Evolutionary conservation across 768 basidiomycete species (phyloP), one percentile per base, ranked within the genome.

Genomic region (Termitomyces sp.): DNA sequence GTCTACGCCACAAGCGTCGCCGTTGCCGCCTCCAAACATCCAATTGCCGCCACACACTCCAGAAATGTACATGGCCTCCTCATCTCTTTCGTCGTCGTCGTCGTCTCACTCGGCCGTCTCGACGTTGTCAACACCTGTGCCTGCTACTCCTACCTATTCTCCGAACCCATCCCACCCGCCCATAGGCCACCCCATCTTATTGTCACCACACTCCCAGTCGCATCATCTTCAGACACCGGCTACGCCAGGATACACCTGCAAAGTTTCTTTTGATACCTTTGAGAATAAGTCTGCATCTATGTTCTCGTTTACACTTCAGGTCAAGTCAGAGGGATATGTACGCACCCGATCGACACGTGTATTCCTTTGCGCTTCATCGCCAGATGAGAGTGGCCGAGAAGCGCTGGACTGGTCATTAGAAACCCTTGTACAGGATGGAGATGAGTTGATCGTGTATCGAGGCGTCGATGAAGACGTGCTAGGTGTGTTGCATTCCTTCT

Each of bases 401-500:
- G 95, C 96, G 0, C 75, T 98, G 8, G 92, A 97, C 56, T 99
- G 96, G 96, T 78, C 84, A n/a, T 78, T 98, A 29, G 90, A 92
- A 63, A 80, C 82, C 34, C 78, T 99, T 11, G 84, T 88, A 8
- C 88, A 91, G 69, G 89, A 92, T 55, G 91, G 92, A 1, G 96
- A 98, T 68, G 96, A 98, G 72, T 74, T 98, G 21, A 86, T 99
- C 56, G 89, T 98, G 9, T 90, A 92, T 56, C 77, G 96, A 37
- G 96, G 96, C 0, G 83, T 96, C 14, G 94, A 96, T 60, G 83
- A 90, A 59, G 95, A 94, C 35, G 90, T 88, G 34, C 73, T 92
- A 27, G 88, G 92, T 92, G 59, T 34, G 83, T 67, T 31, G 41
- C 47, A 11, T 7, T 41, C 48, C 5, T 27, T 34, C 62, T 43